Evolutionary conservation across 257 asterid species (phyloP), one percentile per base, ranked within the genome.

Genomic region (Solanum ahanhuiri): DNA sequence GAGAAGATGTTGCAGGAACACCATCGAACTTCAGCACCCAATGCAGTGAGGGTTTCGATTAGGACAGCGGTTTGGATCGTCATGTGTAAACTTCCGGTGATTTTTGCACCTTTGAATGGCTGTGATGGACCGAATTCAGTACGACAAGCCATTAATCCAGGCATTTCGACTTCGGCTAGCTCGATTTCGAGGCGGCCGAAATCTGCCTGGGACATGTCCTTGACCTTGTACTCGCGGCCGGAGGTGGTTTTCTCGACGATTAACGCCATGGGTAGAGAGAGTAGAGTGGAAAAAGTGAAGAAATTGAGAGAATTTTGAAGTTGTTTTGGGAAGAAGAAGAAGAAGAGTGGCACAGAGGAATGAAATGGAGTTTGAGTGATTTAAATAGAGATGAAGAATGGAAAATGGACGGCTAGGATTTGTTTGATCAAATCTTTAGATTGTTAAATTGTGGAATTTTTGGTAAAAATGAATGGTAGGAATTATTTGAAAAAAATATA

Each of bases 1-100:
- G 98, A 95, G 90, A 95, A 95, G 43, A 95, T 95, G 90, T 94
- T 95, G 94, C 98, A 95, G 25, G 98, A 95, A 89, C 98, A 95
- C 98, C 98, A 95, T 66, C 98, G 83, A 12, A 95, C 98, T 87
- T 94, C 95, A 6, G 98, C 98, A 30, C 98, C 98, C 67, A 95
- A 83, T 7, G 98, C 95, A 0, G 98, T 95, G 1, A 95, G 79
- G 54, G 98, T 94, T 58, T 95, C 98, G 41, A 95, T 95, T 31
- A 95, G 48, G 37, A 95, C 98, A 2, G 98, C 98, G 75, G 98
- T 95, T 30, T 94, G 98, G 86, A 95, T 95, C 5, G 98, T 95
- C 98, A 95, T 95, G 91, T 95, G 98, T 12, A 95, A 88, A 72
- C 95, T 92, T 67, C 98, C 98, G 58, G 98, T 95, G 85, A 95